A percentile compares a stretch with the other conserved stretches of the same genome.
phyloP scores from a whole-genome alignment of 441 rosid genomes.

The Eutrema salsugineum region DNA sequence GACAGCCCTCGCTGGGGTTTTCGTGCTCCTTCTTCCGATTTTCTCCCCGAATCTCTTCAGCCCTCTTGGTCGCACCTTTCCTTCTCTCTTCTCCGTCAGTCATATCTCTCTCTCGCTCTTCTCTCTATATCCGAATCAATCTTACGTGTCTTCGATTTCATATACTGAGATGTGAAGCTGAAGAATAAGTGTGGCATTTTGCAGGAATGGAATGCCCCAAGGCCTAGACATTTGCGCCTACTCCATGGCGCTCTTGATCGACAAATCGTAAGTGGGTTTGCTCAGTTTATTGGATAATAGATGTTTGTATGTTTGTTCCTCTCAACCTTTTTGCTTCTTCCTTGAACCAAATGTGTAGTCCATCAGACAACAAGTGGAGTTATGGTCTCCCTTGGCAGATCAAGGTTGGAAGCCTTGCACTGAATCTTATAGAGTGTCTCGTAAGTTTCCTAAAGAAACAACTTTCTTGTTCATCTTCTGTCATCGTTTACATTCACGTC shows the following conservation, averaged over 20 bases:
- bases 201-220: constrained; percentile 97
- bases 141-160: not conserved
- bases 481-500: not conserved
- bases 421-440: constrained; percentile 6
- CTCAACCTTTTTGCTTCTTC: not conserved
- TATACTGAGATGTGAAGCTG: not conserved
- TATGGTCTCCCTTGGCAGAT: constrained; percentile 63
- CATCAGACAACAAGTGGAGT: constrained; percentile 50
- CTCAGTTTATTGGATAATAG: not conserved
- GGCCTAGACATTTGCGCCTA: constrained; percentile 64
- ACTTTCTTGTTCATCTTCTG: not conserved
- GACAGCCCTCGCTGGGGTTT: constrained; percentile 50
- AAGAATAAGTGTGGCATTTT: constrained; percentile 9
- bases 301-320: not conserved
- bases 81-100: constrained; percentile 81
- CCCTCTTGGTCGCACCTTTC: constrained; percentile 75
- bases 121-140: not conserved
- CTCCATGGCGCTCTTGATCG: constrained; percentile 61
- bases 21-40: constrained; percentile 56
- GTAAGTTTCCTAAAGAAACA: constrained; percentile 36
- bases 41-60: constrained; percentile 56
- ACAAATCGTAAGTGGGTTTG: constrained; percentile 50
- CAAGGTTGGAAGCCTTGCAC: constrained; percentile 69
- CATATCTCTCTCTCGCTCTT: not conserved
- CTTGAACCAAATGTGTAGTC: constrained; percentile 36